A percentile compares a stretch with the other conserved stretches of the same genome.
These are phyloP conservation scores for Cadophora sp. DNA, from an alignment of 2,329 filamentous ascomycete genomes.

Conservation along the genomic window DNA sequence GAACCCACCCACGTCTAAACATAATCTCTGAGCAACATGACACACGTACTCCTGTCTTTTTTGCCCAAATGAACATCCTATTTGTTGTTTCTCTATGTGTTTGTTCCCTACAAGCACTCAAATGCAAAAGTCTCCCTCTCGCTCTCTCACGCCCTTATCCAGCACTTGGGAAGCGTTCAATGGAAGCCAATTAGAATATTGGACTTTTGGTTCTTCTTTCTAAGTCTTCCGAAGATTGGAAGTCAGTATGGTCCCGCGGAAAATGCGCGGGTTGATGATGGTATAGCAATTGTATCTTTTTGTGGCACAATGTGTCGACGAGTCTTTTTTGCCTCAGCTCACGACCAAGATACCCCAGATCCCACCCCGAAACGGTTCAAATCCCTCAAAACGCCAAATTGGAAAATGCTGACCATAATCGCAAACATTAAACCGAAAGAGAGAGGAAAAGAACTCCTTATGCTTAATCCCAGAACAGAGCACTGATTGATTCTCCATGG, in stretches of 20 bases:
- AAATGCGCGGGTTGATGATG: constrained; percentile 33
- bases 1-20: neutral
- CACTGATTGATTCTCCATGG: constrained; percentile 96
- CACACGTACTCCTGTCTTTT: neutral
- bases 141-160: constrained; percentile 36
- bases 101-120: constrained; percentile 22
- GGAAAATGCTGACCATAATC: constrained; percentile 25
- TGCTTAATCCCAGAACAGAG: constrained; percentile 78
- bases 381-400: constrained; percentile 37
- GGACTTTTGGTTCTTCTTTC: constrained; percentile 31
- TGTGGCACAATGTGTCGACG: constrained; percentile 34
- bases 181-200: constrained; percentile 32
- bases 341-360: constrained; percentile 32
- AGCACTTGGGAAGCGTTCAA: constrained; percentile 46
- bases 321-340: constrained; percentile 27
- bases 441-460: constrained; percentile 27
- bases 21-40: neutral
- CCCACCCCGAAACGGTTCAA: constrained; percentile 25
- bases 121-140: constrained; percentile 34
- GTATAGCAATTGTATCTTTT: constrained; percentile 44
- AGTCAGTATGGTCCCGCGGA: constrained; percentile 38
- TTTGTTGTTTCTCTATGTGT: constrained; percentile 26
- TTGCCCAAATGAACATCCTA: constrained; percentile 14
- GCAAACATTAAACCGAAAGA: constrained; percentile 17
- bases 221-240: constrained; percentile 35